A percentile compares a stretch with the other conserved stretches of the same genome.
Conservation (phyloP, 371 early-diverging fungal genomes). For the Mortierella polycephala region DNA sequence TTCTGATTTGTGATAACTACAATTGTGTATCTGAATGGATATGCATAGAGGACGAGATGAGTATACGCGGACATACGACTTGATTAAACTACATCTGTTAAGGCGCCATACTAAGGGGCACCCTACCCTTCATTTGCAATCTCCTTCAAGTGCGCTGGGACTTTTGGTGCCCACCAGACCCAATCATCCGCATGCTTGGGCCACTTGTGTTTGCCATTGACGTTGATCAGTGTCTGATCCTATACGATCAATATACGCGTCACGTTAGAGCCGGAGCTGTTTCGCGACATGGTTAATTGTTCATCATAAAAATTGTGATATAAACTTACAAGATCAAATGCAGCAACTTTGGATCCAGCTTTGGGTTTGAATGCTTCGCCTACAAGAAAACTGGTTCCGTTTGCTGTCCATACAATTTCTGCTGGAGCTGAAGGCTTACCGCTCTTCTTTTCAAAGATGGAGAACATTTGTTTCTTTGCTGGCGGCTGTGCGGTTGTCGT, state of each 20-base stretch:
- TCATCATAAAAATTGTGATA: background rate
- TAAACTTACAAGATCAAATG: slow-evolving; percentile 79
- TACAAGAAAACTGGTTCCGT: slow-evolving; percentile 46
- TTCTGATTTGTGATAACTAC: slow-evolving; percentile 83
- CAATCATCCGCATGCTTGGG: slow-evolving; percentile 83
- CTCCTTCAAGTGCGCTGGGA: slow-evolving; percentile 64
- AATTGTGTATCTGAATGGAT: slow-evolving; percentile 63
- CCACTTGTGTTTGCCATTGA: slow-evolving; percentile 70
- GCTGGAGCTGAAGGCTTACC: slow-evolving; percentile 5
- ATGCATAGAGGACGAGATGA: background rate
- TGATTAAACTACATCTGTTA: too few species aligned
- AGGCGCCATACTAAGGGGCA: background rate
- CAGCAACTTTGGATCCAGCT: slow-evolving; percentile 68
- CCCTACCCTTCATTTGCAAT: slow-evolving; percentile 71
- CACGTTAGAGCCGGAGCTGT: background rate
- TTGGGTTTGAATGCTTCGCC: slow-evolving; percentile 45
- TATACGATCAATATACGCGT: slow-evolving; percentile 8
- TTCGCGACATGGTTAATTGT: background rate
- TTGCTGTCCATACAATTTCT: slow-evolving; percentile 30
- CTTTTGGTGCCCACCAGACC: slow-evolving; percentile 71
- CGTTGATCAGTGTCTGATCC: slow-evolving; percentile 79
- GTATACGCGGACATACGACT: background rate
- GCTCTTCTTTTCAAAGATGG: slow-evolving; percentile 42
- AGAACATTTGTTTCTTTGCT: slow-evolving; percentile 46
- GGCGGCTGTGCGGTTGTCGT: background rate